Evolutionary conservation across 345 rosid genomes (phyloP).

Genomic region (Citrus hindsii): DNA sequence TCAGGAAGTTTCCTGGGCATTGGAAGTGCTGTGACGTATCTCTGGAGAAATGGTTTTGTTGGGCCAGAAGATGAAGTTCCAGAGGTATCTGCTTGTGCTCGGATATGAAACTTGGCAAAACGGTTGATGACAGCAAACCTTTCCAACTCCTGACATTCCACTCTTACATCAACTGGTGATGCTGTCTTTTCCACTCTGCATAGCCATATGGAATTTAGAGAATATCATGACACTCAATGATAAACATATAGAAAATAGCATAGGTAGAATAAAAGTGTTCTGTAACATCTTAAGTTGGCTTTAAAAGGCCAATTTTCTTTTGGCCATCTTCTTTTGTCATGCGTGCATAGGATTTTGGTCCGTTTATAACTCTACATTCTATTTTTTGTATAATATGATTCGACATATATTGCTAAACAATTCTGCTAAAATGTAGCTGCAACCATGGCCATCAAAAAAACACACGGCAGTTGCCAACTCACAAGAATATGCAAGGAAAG

Average conservation of each 20-base stretch:
- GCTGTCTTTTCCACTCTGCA: slow-evolving; percentile 61
- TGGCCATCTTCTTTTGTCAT: neutral
- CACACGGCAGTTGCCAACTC: neutral
- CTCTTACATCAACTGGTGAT: slow-evolving; percentile 47
- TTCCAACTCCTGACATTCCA: slow-evolving; percentile 76
- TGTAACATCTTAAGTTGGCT: neutral
- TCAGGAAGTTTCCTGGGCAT: slow-evolving; percentile 67
- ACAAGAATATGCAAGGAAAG: neutral
- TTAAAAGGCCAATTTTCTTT: neutral
- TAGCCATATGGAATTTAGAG: slow-evolving; percentile 4
- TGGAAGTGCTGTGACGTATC: slow-evolving; percentile 59
- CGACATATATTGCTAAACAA: neutral
- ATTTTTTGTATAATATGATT: neutral
- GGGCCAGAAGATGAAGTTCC: slow-evolving; percentile 27
- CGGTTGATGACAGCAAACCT: slow-evolving; percentile 74
- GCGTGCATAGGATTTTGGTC: neutral
- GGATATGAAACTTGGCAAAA: slow-evolving; percentile 80
- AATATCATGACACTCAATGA: neutral
- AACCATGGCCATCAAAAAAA: neutral
- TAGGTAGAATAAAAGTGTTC: neutral
- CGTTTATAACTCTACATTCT: neutral
- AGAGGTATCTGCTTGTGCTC: slow-evolving; percentile 40
- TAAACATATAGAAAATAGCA: neutral
- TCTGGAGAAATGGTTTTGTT: slow-evolving; percentile 48
- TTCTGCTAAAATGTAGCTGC: neutral